A percentile compares a stretch with the other conserved stretches of the same genome.
Evolutionary conservation across 2,329 filamentous ascomycete genomes (phyloP).

Genomic region (Epichloe uncinata): DNA sequence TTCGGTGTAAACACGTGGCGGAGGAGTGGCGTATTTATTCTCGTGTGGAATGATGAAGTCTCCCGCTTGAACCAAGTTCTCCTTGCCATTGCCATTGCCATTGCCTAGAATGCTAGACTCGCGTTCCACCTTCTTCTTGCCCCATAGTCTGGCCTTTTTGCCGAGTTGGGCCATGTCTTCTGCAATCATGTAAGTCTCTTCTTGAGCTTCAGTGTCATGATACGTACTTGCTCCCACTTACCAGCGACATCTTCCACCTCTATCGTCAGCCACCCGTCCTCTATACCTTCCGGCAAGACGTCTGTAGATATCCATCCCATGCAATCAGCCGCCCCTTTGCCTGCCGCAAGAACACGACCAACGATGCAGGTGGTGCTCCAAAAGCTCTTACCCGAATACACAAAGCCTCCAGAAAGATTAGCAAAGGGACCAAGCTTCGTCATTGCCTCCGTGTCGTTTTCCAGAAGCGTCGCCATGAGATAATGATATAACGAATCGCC

Average conservation of each 20-base stretch:
- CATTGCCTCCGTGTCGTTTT: constrained; percentile 49
- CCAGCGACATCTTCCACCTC: constrained; percentile 39
- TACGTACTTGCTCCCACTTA: constrained; percentile 18
- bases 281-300: constrained; percentile 35
- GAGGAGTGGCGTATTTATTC: constrained; percentile 34
- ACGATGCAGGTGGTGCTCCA: constrained; percentile 56
- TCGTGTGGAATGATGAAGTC: constrained; percentile 51
- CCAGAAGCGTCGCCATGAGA: constrained; percentile 51
- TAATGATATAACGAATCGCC: constrained; percentile 50
- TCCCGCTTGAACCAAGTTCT: constrained; percentile 39
- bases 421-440: constrained; percentile 44
- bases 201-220: neutral
- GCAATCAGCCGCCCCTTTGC: constrained; percentile 47
- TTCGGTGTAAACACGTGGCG: constrained; percentile 34
- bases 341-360: constrained; percentile 50
- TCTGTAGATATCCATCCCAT: constrained; percentile 57
- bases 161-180: constrained; percentile 37
- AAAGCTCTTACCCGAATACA: constrained; percentile 51
- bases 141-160: constrained; percentile 47
- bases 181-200: constrained; percentile 10
- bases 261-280: constrained; percentile 46
- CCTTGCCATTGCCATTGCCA: constrained; percentile 35
- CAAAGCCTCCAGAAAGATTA: constrained; percentile 50
- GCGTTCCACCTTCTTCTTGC: constrained; percentile 43
- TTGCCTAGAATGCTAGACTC: constrained; percentile 49